phyloP scores from a whole-genome alignment of 345 rosid species.

The Euclidium syriacum region DNA sequence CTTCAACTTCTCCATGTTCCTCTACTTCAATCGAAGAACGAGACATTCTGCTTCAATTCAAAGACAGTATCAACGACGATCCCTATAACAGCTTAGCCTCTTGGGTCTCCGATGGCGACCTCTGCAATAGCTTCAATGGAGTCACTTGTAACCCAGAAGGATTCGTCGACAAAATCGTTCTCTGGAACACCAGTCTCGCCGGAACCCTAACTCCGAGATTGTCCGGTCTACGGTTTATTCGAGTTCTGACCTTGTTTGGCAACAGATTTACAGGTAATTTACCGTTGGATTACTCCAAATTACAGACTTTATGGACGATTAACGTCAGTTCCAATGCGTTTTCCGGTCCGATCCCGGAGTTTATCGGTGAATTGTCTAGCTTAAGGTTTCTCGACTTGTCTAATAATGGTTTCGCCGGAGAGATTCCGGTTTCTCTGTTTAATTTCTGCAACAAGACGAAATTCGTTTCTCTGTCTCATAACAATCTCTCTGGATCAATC shows the following conservation, averaged over 20 bases:
- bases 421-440: conserved; percentile 67
- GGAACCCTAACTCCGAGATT: conserved; percentile 65
- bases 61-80: conserved; percentile 59
- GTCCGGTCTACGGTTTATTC: conserved; percentile 62
- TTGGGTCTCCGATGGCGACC: conserved; percentile 58
- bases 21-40: conserved; percentile 47
- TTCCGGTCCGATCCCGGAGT: conserved; percentile 85
- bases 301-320: conserved; percentile 80
- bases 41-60: conserved; percentile 86
- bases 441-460: conserved; percentile 65
- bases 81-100: conserved; percentile 57
- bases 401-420: conserved; percentile 56
- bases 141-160: conserved; percentile 69
- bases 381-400: conserved; percentile 94
- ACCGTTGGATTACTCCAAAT: conserved; percentile 60
- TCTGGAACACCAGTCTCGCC: conserved; percentile 79
- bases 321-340: conserved; percentile 88
- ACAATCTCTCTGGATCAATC: conserved; percentile 64
- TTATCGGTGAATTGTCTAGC: conserved; percentile 69
- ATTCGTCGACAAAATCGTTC: conserved; percentile 72
- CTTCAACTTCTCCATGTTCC: conserved; percentile 34
- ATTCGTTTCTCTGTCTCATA: conserved; percentile 69
- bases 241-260: conserved; percentile 85
- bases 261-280: conserved; percentile 77
- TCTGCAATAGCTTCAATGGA: conserved; percentile 63